phyloP scores from a whole-genome alignment of 306 rosid genomes.

The Dalbergia oliveri region DNA sequence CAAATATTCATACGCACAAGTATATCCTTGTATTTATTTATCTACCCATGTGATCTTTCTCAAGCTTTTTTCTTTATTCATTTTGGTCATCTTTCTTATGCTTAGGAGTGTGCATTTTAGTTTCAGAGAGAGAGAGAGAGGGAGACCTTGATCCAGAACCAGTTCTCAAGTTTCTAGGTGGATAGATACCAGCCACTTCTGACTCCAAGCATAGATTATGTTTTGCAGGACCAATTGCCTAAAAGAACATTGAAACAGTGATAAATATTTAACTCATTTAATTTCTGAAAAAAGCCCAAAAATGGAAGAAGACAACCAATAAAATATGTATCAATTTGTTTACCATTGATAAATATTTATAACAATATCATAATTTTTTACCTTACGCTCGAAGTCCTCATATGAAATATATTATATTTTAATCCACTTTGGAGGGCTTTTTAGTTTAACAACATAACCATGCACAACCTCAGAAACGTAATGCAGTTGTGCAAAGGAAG shows the following conservation, averaged over 20 bases:
- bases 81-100: not conserved
- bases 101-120: constrained; percentile 14
- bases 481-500: constrained; percentile 38
- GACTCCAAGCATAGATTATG: constrained; percentile 57
- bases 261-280: constrained; percentile 27
- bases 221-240: constrained; percentile 65
- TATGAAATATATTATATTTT: constrained; percentile 8
- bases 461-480: constrained; percentile 32
- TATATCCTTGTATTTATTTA: constrained; percentile 14
- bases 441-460: constrained; percentile 30
- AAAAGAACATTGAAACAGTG: constrained; percentile 44
- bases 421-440: constrained; percentile 60
- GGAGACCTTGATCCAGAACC: constrained; percentile 66
- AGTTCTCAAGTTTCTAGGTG: constrained; percentile 57
- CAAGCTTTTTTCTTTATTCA: no score
- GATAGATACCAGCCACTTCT: constrained; percentile 55
- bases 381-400: not conserved
- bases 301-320: not conserved
- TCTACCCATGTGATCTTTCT: constrained; percentile 3
- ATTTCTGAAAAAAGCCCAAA: constrained; percentile 9
- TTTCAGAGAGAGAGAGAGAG: constrained; percentile 33
- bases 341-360: no score
- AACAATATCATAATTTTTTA: not conserved
- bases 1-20: constrained; percentile 5
- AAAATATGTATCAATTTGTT: no score